Base-by-base conservation (phyloP, 257 asterid genomes). In the Przewalskia tangutica region DNA sequence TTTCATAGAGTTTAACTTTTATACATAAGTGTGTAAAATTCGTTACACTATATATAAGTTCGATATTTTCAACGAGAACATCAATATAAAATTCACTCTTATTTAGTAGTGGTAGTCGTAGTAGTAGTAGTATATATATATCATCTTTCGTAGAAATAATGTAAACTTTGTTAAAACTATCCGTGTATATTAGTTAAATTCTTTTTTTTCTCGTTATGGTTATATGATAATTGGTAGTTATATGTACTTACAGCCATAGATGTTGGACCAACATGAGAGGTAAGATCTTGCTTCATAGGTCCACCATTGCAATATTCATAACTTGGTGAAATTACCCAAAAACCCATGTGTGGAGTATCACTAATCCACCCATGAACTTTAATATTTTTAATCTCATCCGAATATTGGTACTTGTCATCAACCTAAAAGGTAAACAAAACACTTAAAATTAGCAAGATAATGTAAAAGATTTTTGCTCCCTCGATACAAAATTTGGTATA, bases 301-400 rank as follows among this genome's bases (percentile, higher is more conserved):
- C 95, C 95, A 8, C 95, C 95, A 0, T 83, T 87, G 3, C 92
- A 88, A 54, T 90, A 92, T 85, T 92, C 97, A 77, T 88, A 87
- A 77, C 94, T 90, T 10, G 94, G 95, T 16, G 89, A 90, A 32
- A 92, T 89, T 77, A 92, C 90, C 94, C 97, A 92, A 66, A 92
- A 91, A 40, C 95, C 95, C 0, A 86, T 75, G 18, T 76, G 40
- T 7, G 82, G 82, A 2, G 77, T 11, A 7, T 88, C 80, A 87
- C 90, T 87, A 66, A 90, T 90, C 97, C 97, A 92, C 0, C 97
- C 97, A 58, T 92, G 97, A 0, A 92, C 94, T 16, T 63, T 89
- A 66, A 79, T 88, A 66, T 91, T 93, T 85, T 85, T 86, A 84
- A 85, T 86, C 4, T 91, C 94, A 20, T 53, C 70, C n/a, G 95